Percentiles rank a stretch among this genome's conserved stretches.
These are phyloP conservation scores for Wickerhamiella kazuoi DNA, from an alignment of 805 yeast species.

Conservation along the genomic window DNA sequence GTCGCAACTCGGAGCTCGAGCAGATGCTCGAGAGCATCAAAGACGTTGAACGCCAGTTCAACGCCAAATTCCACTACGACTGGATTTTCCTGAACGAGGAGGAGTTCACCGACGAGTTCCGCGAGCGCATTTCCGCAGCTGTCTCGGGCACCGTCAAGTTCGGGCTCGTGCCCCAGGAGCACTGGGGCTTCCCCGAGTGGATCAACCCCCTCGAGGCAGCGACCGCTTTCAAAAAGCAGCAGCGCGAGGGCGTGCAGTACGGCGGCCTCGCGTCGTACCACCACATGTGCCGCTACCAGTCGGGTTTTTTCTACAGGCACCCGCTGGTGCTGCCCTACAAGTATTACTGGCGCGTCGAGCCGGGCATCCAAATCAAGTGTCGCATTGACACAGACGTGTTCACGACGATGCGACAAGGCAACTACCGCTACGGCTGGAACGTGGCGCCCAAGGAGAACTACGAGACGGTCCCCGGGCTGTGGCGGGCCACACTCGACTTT, in stretches of 20 bases:
- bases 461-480: constrained; percentile 42
- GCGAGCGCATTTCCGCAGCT: constrained; percentile 26
- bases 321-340: constrained; percentile 36
- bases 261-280: constrained; percentile 44
- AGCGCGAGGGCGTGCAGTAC: constrained; percentile 30
- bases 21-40: constrained; percentile 40
- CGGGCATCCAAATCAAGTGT: constrained; percentile 42
- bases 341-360: constrained; percentile 62
- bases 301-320: constrained; percentile 53
- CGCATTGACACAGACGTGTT: constrained; percentile 48
- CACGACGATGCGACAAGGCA: constrained; percentile 33
- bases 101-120: constrained; percentile 40
- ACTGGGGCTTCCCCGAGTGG: constrained; percentile 53
- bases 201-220: constrained; percentile 37
- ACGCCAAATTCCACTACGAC: constrained; percentile 42
- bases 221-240: constrained; percentile 28
- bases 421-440: constrained; percentile 46
- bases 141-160: constrained; percentile 43
- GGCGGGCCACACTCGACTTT: constrained; percentile 35
- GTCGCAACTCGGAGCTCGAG: constrained; percentile 47
- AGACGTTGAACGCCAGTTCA: constrained; percentile 49
- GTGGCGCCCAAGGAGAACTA: constrained; percentile 42
- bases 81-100: constrained; percentile 63
- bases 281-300: constrained; percentile 63
- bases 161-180: constrained; percentile 40